Base-by-base conservation (phyloP, 805 yeast species). In the Danielozyma ontarioensis region DNA sequence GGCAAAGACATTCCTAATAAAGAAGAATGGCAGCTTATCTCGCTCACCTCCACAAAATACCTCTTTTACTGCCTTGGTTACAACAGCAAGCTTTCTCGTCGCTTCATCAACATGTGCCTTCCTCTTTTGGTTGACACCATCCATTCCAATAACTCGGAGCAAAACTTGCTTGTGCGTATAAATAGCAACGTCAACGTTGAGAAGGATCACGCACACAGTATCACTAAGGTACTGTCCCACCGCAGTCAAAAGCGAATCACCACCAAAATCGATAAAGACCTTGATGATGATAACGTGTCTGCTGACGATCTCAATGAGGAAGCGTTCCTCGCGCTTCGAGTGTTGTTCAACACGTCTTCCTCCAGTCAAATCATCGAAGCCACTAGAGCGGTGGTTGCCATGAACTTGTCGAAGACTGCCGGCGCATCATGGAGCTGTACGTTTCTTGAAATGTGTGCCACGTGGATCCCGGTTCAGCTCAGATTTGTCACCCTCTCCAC, bases 401-500 rank as follows among this genome's bases (percentile, higher is more conserved):
- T 68, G 44, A 49, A 76, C 27, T 51, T 25, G 66, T 40, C 49
- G 30, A 13, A 59, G 28, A 28, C 50, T 42, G 26, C 36, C 27
- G 54, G 57, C 26, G 40, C 44, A 11, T 40, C 43, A 5, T 82
- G 89, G 89, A 64, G 74, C 2, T 63, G 71, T 18, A 55, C 66
- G 7, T 62, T 89, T 29, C 59, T 85, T 24, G 80, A 79, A 41
- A 63, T 77, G 40, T 72, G 85, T 37, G 78, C 88, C 5, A 72
- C 75, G 25, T 86, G 89, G 74, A 75, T 86, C 7, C 97, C 87
- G 0, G 93, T 79, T 25, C 95, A 78, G 51, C 68, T 78, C 42
- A 66, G 95, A 41, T 86, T 83, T 59, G 62, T 78, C 18, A 70
- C 83, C 3, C 63, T 85, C 27, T 53, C 75, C 11, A 63, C 80